A percentile compares a stretch with the other conserved stretches of the same genome.
Conservation (phyloP, 2,329 filamentous ascomycete species). For the Bretziella fagacearum region DNA sequence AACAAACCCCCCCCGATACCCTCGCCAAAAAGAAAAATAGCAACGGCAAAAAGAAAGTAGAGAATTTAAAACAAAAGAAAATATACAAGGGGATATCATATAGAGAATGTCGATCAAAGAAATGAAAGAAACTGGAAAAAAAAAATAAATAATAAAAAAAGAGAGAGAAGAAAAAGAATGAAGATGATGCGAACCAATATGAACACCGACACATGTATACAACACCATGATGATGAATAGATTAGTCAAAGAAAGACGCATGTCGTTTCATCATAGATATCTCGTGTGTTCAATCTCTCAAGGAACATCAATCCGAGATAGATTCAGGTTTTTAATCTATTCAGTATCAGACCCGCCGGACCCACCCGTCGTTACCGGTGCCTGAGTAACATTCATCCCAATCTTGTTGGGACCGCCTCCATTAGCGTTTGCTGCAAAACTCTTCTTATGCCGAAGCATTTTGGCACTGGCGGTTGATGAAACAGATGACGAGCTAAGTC, state of each 20-base stretch:
- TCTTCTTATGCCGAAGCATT: conserved; percentile 28
- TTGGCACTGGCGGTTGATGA: conserved; percentile 20
- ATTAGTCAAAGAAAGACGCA: too few relatives aligned
- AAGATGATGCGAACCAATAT: too few relatives aligned
- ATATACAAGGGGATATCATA: conserved; percentile 6
- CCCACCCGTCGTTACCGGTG: conserved; percentile 26
- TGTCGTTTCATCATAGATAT: too few relatives aligned
- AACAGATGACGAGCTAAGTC: conserved; percentile 38
- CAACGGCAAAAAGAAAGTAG: background rate
- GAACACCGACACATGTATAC: too few relatives aligned
- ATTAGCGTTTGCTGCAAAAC: conserved; percentile 27
- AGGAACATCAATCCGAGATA: too few relatives aligned
- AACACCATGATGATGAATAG: too few relatives aligned
- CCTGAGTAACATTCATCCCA: conserved; percentile 38
- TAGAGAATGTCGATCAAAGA: background rate
- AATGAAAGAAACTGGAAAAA: background rate
- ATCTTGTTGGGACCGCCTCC: conserved; percentile 32
- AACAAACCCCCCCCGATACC: background rate
- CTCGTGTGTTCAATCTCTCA: too few relatives aligned
- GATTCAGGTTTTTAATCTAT: too few relatives aligned
- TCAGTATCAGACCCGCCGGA: conserved; percentile 26
- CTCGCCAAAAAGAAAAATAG: background rate
- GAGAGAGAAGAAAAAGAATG: background rate
- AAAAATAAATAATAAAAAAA: conserved; percentile 2
- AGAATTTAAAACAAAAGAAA: background rate